Base-by-base conservation (phyloP, 257 asterid species). In the Forsythia viridissima region DNA sequence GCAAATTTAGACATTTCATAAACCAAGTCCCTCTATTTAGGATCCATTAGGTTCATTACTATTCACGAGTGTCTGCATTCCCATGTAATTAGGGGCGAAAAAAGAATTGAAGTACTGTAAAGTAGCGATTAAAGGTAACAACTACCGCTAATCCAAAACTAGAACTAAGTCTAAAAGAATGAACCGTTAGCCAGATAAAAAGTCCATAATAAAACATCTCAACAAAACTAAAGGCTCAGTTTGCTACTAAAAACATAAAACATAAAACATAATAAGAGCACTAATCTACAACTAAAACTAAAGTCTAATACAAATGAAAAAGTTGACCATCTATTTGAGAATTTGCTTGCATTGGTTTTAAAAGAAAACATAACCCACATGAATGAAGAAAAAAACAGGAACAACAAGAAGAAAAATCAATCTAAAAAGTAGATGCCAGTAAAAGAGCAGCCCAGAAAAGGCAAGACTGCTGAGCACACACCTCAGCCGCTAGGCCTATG, bases 71-170 rank as follows among this genome's bases (percentile, higher is more conserved):
- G 66, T 39, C 72, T 13, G 43, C 71, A 13, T 42, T 69, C 36
- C 46, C 71, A 15, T 48, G 79, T 44, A 46, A 57, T 10, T 72
- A 38, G 42, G 13, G n/a, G 80, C 24, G 36, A 51, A 36, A 71
- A 68, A 41, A 72, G 61, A 72, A 68, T 20, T 13, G 43, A 80
- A 68, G n/a, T 77, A 75, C 61, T 76, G 44, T 78, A 24, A 42
- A 34, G 24, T 42, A 30, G 48, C 43, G 70, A 20, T 75, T 71
- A 57, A 40, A 73, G 40, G 70, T 21, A 30, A 24, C 39, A 63
- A 63, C 70, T 63, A 63, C 40, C 12, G 39, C 70, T 63, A 21
- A 63, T 63, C 70, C 39, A 9, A 63, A 63, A 63, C 70, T 63
- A 21, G 20, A 63, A 63, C 13, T 63, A n/a, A n/a, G 67, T 63